Percentiles rank a stretch among this genome's conserved stretches.
These are phyloP conservation scores for Ilyonectria destructans DNA, from an alignment of 2,329 filamentous ascomycete genomes.

Conservation along the genomic window DNA sequence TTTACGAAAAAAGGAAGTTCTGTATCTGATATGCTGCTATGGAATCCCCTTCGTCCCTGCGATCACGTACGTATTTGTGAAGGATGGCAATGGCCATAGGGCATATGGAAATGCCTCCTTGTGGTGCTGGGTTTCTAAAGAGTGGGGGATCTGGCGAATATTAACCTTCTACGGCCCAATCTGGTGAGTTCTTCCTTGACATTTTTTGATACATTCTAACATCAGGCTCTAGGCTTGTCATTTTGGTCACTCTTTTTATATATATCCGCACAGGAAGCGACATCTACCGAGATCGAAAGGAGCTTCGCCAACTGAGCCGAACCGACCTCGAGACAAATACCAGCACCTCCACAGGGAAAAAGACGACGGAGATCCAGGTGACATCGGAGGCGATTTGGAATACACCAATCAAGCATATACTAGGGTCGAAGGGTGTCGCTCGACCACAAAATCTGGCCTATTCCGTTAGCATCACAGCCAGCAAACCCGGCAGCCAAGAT, in stretches of 20 bases:
- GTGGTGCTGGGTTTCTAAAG: conserved; percentile 28
- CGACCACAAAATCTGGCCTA: neutral
- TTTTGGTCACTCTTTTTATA: conserved; percentile 22
- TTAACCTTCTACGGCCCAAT: conserved; percentile 25
- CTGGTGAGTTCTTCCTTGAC: conserved; percentile 6
- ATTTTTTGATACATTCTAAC: neutral
- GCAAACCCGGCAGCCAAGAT: conserved; percentile 71
- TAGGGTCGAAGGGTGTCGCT: neutral
- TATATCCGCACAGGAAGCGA: conserved; percentile 24
- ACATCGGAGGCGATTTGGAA: conserved; percentile 9
- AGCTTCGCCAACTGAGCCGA: conserved; percentile 20
- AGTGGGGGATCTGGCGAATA: conserved; percentile 27
- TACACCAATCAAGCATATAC: neutral
- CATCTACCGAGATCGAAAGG: conserved; percentile 24
- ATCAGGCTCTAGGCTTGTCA: conserved; percentile 14
- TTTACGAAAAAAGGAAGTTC: conserved; percentile 62
- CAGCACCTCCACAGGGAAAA: conserved; percentile 7
- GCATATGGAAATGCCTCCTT: conserved; percentile 21
- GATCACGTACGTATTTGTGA: conserved; percentile 10
- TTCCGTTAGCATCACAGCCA: conserved; percentile 54
- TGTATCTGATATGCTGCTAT: conserved; percentile 25
- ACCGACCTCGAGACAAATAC: conserved; percentile 14
- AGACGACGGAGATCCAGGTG: conserved; percentile 20
- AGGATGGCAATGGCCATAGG: conserved; percentile 3
- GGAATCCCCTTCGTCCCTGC: conserved; percentile 24